Percentiles rank a stretch among this genome's conserved stretches.
Evolutionary conservation across 2,329 filamentous ascomycete genomes (phyloP).

Genomic region (Botrytis pseudocinerea): DNA sequence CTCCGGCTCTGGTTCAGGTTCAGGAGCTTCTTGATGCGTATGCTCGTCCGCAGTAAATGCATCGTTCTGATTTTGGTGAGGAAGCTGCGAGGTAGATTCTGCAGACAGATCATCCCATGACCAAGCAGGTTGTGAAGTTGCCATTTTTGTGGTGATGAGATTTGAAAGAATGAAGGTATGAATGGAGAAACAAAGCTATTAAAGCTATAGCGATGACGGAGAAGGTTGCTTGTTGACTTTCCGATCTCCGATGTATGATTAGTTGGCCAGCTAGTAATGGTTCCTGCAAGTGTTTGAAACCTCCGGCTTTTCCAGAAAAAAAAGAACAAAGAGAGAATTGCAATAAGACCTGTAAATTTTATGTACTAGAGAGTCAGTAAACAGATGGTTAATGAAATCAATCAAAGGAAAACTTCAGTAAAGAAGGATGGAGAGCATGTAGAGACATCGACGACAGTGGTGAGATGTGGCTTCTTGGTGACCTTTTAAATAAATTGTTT

Average conservation of each 20-base stretch:
- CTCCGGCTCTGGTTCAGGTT: slow-evolving; percentile 6
- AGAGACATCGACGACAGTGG: slow-evolving; percentile 22
- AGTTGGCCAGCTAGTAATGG: background rate
- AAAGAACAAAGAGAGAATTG: background rate
- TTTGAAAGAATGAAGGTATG: background rate
- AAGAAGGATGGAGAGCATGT: slow-evolving; percentile 31
- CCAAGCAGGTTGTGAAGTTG: background rate
- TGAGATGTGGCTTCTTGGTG: slow-evolving; percentile 27
- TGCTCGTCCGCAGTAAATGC: background rate
- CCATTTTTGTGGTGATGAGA: background rate
- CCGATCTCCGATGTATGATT: background rate
- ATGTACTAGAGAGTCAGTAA: slow-evolving; percentile 10
- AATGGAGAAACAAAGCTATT: background rate
- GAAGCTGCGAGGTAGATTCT: background rate
- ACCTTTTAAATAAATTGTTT: background rate
- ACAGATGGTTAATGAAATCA: slow-evolving; percentile 8
- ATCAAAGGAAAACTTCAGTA: slow-evolving; percentile 23
- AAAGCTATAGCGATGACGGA: background rate
- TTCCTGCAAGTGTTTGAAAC: background rate
- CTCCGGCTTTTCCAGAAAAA: background rate
- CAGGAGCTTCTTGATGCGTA: background rate
- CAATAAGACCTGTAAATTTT: background rate
- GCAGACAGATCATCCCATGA: slow-evolving; percentile 16
- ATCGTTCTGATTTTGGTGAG: background rate
- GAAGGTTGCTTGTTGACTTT: background rate